phyloP scores from a whole-genome alignment of 139 green algal genomes.

The Chlamydomonas sp. region DNA sequence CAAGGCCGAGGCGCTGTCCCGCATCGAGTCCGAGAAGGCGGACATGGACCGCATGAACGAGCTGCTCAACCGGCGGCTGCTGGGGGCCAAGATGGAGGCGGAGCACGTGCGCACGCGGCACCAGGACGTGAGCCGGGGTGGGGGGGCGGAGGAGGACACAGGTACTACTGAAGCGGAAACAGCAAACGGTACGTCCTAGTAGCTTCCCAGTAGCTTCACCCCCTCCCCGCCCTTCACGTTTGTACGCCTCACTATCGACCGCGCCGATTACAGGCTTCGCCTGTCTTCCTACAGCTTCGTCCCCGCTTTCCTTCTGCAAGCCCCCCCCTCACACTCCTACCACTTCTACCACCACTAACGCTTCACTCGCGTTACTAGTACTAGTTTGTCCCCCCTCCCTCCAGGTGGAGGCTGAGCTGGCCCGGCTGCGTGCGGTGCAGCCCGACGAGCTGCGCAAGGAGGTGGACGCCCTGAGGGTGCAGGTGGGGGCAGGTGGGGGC shows the following conservation, averaged over 20 bases:
- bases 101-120: conserved; percentile 21
- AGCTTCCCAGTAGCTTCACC: no score
- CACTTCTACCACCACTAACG: neutral
- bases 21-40: conserved; percentile 21
- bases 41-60: conserved; percentile 42
- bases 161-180: no score
- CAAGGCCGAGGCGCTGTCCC: conserved; percentile 1
- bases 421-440: conserved; percentile 10
- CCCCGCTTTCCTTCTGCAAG: neutral
- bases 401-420: conserved; percentile 27
- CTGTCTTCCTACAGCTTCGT: neutral
- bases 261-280: no score
- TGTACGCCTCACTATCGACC: no score
- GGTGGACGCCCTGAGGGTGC: conserved; percentile 25
- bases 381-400: neutral
- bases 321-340: neutral
- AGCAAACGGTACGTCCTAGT: no score
- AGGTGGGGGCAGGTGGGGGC: conserved; percentile 10
- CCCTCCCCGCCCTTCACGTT: no score
- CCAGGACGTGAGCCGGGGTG: conserved; percentile 4
- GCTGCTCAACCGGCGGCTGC: conserved; percentile 42
- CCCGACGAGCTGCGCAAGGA: conserved; percentile 36
- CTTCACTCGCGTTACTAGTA: no score
- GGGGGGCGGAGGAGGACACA: neutral
- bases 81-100: conserved; percentile 43